These are phyloP conservation scores for Calonectria fujianensis DNA, from an alignment of 2,329 filamentous ascomycete genomes.

Conservation along the genomic window DNA sequence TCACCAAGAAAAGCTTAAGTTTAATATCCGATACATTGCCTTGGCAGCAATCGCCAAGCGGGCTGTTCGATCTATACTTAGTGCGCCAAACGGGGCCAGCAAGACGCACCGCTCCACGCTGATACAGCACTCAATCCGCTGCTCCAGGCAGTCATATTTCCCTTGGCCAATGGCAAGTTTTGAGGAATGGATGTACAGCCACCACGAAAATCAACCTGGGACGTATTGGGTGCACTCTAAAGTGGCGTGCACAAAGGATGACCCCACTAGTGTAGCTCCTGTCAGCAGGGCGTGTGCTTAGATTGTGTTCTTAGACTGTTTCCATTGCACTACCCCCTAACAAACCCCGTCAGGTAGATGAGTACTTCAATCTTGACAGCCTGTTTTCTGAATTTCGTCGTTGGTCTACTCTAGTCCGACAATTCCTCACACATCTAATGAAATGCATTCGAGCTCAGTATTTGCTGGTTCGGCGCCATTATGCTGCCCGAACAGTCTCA, in stretches of 20 bases:
- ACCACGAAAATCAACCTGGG: background rate
- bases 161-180: background rate
- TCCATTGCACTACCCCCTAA: background rate
- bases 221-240: background rate
- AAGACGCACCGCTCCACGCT: background rate
- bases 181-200: conserved; percentile 2
- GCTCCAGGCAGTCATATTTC: background rate
- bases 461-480: background rate
- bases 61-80: background rate
- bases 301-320: background rate
- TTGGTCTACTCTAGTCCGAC: background rate
- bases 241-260: background rate
- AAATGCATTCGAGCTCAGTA: background rate
- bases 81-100: background rate
- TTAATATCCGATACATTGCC: background rate
- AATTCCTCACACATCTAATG: conserved; percentile 4
- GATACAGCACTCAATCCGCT: background rate
- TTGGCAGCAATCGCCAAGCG: background rate
- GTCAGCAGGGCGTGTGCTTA: background rate
- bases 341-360: background rate
- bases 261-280: background rate
- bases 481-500: background rate
- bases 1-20: background rate
- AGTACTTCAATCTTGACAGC: conserved; percentile 11
- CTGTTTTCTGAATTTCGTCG: background rate